Conservation (phyloP, 495 filamentous ascomycete species). For the Penicillium parvum region DNA sequence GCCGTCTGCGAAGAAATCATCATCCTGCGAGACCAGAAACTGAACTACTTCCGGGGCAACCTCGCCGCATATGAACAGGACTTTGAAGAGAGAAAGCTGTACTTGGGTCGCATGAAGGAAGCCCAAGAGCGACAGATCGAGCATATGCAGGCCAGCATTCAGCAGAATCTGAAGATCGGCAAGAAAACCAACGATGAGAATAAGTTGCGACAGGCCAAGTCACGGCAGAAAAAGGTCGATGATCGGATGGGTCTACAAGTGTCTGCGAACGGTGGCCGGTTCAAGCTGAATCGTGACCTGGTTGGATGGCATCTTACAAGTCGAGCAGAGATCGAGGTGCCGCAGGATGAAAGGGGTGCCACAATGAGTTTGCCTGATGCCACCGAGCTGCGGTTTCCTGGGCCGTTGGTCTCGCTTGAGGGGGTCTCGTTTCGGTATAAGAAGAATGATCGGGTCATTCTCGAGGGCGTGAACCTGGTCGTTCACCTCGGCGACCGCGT, state of each 20-base stretch:
- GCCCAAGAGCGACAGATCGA: conserved; percentile 70
- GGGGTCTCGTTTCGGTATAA: conserved; percentile 58
- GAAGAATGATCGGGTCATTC: conserved; percentile 28
- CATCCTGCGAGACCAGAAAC: conserved; percentile 60
- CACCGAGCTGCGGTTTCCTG: conserved; percentile 67
- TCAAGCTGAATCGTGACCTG: conserved; percentile 74
- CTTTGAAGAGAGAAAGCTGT: conserved; percentile 57
- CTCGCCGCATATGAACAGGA: conserved; percentile 63
- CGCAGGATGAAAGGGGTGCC: conserved; percentile 57
- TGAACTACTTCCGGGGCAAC: conserved; percentile 64
- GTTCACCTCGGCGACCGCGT: conserved; percentile 66
- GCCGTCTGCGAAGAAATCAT: conserved; percentile 71
- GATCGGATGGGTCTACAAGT: conserved; percentile 72
- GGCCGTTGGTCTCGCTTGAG: conserved; percentile 65
- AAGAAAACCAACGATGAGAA: conserved; percentile 73
- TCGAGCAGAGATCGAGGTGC: conserved; percentile 65
- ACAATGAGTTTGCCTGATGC: conserved; percentile 55
- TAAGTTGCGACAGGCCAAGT: conserved; percentile 72
- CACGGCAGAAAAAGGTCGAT: conserved; percentile 75
- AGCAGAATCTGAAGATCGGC: conserved; percentile 62
- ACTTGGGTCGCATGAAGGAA: conserved; percentile 70
- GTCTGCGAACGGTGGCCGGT: conserved; percentile 61
- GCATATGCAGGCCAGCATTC: conserved; percentile 72
- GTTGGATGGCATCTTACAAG: conserved; percentile 51
- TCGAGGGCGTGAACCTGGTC: conserved; percentile 59